Evolutionary conservation across 257 asterid species (phyloP), one percentile per base, ranked within the genome.

Genomic region (Solanum microdontum): DNA sequence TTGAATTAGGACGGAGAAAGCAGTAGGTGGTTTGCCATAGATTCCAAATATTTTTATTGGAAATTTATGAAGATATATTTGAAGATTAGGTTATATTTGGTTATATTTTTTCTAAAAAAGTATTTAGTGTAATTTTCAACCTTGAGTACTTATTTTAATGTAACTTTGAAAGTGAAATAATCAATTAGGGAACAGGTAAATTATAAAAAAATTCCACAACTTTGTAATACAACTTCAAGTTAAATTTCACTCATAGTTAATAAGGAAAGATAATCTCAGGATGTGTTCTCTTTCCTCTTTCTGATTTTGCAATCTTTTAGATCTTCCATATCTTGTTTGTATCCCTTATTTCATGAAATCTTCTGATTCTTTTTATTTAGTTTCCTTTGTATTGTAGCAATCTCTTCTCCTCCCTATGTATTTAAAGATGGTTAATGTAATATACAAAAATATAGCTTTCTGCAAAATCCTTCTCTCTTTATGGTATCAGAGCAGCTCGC

Each of bases 241-340:
- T 64, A 94, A 93, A 84, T 93, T 93, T 91, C 94, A 93, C 83
- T 93, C 92, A 80, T 89, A 87, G 45, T 39, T 51, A 26, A 26
- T 1, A 68, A 68, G 74, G 74, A 26, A 68, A 11, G 36, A 68
- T 14, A 68, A 12, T 68, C 74, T 9, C 13, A 8, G 8, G n/a
- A 68, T 68, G 8, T 28, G 23, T 69, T 69, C 23, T 21, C 23
- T 3, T 6, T 28, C 13, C 6, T 69, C 36, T 30, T 15, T 69
- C 11, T 28, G 10, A 69, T 68, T 24, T 69, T 43, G 51, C 15
- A 3, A 10, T 40, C 48, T 40, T 40, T 11, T 40, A 40, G 51
- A 43, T 43, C 15, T 69, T 51, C 8, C 37, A 69, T 69, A 6
- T 6, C 76, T 28, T 69, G 37, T 69, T 28, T 14, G 3, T 26